Evolutionary conservation across 345 rosid species (phyloP), one percentile per base, ranked within the genome.

Genomic region (Acer saccharum): DNA sequence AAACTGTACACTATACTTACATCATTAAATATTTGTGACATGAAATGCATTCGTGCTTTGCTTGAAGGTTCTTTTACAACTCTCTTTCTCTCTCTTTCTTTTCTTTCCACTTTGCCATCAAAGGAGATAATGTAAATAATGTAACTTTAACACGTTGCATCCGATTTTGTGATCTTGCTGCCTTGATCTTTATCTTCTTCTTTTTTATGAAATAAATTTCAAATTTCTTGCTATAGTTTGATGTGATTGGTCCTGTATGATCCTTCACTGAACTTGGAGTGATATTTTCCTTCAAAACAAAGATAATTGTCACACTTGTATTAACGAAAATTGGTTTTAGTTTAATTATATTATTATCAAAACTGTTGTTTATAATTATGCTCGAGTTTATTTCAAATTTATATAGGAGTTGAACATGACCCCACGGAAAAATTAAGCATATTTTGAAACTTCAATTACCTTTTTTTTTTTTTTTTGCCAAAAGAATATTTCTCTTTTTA

Each of bases 131-230:
- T 69, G 46, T 13, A 68, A 76, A 35, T 60, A 68, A 60, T 69
- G 29, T 13, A 68, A 76, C 72, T 60, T 76, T 68, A 41, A 68
- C 74, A 77, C 75, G 68, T 69, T 29, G 48, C 57, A 3, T 46
- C 68, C 44, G 41, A 57, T 65, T 29, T 13, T 77, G 9, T 57
- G 48, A 43, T 44, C 61, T 35, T 77, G 79, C 55, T 77, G 13
- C 7, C 69, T 70, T 62, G 48, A 69, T 61, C 69, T n/a, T 68
- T 48, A 41, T 25, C 64, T 60, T 54, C 58, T 54, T 46, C 50
- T 2, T 44, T 50, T 64, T 50, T 20, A 43, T 6, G 7, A 43
- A 43, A 43, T 8, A 39, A 18, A 18, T 74, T 63, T 48, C n/a
- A 4, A 25, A 61, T 39, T 73, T 55, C 23, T 43, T 48, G 62